Evolutionary conservation across 805 yeast species (phyloP).

Genomic region (Suhomyces sp.): DNA sequence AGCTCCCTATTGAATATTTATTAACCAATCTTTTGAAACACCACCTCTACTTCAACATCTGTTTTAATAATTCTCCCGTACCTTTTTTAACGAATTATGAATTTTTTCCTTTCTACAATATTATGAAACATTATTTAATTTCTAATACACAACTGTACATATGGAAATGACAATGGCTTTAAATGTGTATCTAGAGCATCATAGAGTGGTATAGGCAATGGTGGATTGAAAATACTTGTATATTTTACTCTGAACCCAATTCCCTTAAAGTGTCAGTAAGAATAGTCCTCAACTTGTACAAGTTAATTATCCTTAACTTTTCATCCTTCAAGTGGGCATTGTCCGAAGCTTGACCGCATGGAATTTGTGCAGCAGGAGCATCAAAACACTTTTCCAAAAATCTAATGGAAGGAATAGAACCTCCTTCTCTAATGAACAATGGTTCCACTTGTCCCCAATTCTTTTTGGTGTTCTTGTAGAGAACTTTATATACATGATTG

Average conservation of each 20-base stretch:
- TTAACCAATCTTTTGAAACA: too few relatives aligned
- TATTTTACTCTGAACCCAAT: conserved; percentile 18
- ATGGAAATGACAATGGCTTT: too few relatives aligned
- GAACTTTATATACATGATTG: conserved; percentile 68
- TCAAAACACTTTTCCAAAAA: conserved; percentile 75
- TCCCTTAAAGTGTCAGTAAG: conserved; percentile 52
- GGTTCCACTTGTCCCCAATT: conserved; percentile 81
- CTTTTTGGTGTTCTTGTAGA: conserved; percentile 57
- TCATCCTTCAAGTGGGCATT: conserved; percentile 93
- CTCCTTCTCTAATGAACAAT: conserved; percentile 89
- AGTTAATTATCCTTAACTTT: conserved; percentile 72
- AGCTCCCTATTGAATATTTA: too few relatives aligned
- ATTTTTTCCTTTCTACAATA: too few relatives aligned
- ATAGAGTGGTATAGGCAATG: too few relatives aligned
- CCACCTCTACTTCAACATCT: too few relatives aligned
- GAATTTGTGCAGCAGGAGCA: conserved; percentile 93
- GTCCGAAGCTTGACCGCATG: conserved; percentile 94
- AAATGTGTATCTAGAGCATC: too few relatives aligned
- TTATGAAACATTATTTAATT: too few relatives aligned
- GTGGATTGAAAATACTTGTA: too few relatives aligned
- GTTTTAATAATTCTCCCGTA: too few relatives aligned
- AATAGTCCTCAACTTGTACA: conserved; percentile 70
- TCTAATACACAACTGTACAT: too few relatives aligned
- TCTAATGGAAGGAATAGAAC: conserved; percentile 89
- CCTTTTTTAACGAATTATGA: too few relatives aligned